Percentiles rank a stretch among this genome's conserved stretches.
Evolutionary conservation across 2,329 filamentous ascomycete species (phyloP).

Genomic region (Alternaria solani): DNA sequence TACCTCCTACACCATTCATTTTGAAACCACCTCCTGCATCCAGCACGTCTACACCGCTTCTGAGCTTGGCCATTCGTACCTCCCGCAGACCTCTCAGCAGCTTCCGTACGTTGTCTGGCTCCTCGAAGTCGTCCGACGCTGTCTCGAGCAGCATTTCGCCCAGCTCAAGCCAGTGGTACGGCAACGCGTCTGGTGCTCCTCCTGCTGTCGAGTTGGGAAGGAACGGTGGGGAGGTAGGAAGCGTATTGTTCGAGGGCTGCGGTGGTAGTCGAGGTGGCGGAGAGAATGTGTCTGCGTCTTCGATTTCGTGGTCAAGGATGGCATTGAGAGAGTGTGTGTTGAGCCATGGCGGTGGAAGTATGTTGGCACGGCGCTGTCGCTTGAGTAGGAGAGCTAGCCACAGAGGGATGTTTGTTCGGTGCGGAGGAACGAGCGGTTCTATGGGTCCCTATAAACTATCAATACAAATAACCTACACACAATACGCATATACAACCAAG

Average conservation of each 20-base stretch:
- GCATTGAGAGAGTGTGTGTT: conserved; percentile 75
- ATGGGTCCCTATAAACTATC: conserved; percentile 72
- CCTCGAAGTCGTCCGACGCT: conserved; percentile 81
- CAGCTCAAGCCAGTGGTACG: conserved; percentile 95
- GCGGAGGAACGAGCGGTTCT: conserved; percentile 78
- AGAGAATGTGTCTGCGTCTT: conserved; percentile 74
- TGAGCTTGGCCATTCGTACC: conserved; percentile 87
- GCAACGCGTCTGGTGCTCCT: conserved; percentile 74
- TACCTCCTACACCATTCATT: conserved; percentile 83
- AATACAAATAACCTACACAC: conserved; percentile 10
- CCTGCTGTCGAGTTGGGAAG: conserved; percentile 75
- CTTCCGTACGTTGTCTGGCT: conserved; percentile 76
- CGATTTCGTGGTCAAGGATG: conserved; percentile 83
- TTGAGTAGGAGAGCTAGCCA: conserved; percentile 97
- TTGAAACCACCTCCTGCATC: conserved; percentile 77
- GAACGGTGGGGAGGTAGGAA: conserved; percentile 70
- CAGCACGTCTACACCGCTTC: conserved; percentile 74
- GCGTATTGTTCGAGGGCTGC: conserved; percentile 53
- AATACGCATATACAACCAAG: conserved; percentile 9
- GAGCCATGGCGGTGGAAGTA: conserved; percentile 90
- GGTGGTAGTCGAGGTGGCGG: conserved; percentile 77
- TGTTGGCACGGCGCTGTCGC: conserved; percentile 91
- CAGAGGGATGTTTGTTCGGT: conserved; percentile 80
- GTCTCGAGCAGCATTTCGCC: conserved; percentile 86
- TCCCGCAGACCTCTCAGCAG: conserved; percentile 84